Evolutionary conservation across 176 grass and related monocot species (phyloP).

Genomic region (Thinopyrum elongatum): DNA sequence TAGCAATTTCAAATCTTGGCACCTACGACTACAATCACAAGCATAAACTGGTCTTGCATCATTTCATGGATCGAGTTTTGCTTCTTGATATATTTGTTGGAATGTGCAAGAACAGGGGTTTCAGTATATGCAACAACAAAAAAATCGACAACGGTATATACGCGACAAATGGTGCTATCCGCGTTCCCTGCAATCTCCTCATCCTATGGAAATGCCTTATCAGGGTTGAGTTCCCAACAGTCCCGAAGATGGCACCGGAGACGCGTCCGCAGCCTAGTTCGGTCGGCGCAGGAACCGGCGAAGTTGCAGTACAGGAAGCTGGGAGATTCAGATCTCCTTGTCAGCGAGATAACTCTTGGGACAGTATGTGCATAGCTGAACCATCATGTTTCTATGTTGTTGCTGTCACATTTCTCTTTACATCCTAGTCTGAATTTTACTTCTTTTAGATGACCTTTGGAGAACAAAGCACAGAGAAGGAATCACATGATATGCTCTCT

Average conservation of each 20-base stretch:
- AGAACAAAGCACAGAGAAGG: slow-evolving; percentile 38
- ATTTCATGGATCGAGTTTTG: not conserved
- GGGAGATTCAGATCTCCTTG: slow-evolving; percentile 60
- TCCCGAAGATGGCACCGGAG: not conserved
- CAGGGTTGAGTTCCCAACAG: not conserved
- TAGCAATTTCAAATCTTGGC: no score
- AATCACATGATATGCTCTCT: slow-evolving; percentile 36
- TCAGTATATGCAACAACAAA: not conserved
- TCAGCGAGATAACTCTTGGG: slow-evolving; percentile 63
- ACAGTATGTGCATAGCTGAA: slow-evolving; percentile 33
- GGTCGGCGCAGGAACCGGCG: slow-evolving; percentile 3
- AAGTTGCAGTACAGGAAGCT: slow-evolving; percentile 52
- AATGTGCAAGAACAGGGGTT: slow-evolving; percentile 14
- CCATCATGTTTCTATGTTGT: not conserved
- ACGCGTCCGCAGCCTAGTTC: not conserved
- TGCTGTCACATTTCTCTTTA: not conserved
- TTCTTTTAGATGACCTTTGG: slow-evolving; percentile 34
- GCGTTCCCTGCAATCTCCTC: not conserved
- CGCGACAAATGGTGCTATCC: slow-evolving; percentile 32
- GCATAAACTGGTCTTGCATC: no score
- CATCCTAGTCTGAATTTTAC: not conserved
- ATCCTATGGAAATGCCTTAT: not conserved
- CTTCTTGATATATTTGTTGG: not conserved
- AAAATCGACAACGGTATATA: not conserved
- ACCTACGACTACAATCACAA: no score